A percentile compares a stretch with the other conserved stretches of the same genome.
Conservation (phyloP, 2,329 filamentous ascomycete genomes). For the Helotiales sp. region DNA sequence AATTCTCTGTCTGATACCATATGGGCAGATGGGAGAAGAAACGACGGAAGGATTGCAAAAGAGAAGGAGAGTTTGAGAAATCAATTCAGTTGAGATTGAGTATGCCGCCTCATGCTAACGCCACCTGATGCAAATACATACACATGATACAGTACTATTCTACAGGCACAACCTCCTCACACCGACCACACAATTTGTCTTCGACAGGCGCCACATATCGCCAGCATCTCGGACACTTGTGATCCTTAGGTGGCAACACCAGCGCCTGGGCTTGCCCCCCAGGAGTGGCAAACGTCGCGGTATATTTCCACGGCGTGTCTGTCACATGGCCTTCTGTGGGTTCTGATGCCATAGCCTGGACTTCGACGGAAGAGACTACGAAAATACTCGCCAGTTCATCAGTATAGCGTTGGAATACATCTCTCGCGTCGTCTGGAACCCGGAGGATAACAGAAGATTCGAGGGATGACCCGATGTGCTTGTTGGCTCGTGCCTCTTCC, state of each 20-base stretch:
- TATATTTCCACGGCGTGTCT: slow-evolving; percentile 53
- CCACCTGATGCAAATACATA: slow-evolving; percentile 4
- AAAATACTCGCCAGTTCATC: slow-evolving; percentile 61
- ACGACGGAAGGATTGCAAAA: neutral
- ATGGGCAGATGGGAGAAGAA: too few species aligned
- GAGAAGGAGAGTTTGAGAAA: neutral
- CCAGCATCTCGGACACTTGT: slow-evolving; percentile 92
- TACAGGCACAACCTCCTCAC: slow-evolving; percentile 64
- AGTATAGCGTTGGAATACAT: slow-evolving; percentile 39
- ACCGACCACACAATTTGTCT: slow-evolving; percentile 73
- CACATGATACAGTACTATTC: slow-evolving; percentile 8
- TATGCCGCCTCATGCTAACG: slow-evolving; percentile 18
- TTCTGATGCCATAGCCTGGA: slow-evolving; percentile 42
- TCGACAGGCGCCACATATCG: slow-evolving; percentile 73
- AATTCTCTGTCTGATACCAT: too few species aligned
- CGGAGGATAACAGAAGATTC: slow-evolving; percentile 72
- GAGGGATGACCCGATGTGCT: slow-evolving; percentile 79
- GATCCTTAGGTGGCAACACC: slow-evolving; percentile 51
- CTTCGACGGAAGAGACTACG: slow-evolving; percentile 68
- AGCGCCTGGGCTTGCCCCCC: slow-evolving; percentile 33
- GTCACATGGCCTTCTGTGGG: slow-evolving; percentile 43
- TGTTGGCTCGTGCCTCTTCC: slow-evolving; percentile 73
- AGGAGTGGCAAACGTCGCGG: slow-evolving; percentile 32
- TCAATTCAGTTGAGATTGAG: slow-evolving; percentile 20
- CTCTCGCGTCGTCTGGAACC: slow-evolving; percentile 45